phyloP scores from a whole-genome alignment of 106 monocot genomes.

The Allium fistulosum region DNA sequence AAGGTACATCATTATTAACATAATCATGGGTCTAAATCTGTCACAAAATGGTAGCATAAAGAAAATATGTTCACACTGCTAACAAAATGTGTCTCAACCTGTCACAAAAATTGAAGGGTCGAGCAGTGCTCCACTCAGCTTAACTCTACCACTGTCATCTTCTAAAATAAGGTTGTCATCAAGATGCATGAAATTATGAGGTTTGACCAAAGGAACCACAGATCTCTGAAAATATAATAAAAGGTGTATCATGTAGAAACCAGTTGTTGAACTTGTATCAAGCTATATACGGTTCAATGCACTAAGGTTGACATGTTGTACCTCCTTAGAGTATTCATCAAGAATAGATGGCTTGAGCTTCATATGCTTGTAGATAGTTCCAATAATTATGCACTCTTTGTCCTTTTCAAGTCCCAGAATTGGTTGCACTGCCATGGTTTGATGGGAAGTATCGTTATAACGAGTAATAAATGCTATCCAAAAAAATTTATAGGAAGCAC shows the following conservation, averaged over 20 bases:
- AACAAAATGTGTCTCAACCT: conserved; percentile 33
- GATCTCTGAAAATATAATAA: conserved; percentile 62
- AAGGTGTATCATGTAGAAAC: conserved; percentile 3
- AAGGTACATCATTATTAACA: neutral
- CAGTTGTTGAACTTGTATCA: neutral
- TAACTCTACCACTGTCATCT: conserved; percentile 98
- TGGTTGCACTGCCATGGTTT: conserved; percentile 53
- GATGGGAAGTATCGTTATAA: neutral
- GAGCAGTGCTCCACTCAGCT: conserved; percentile 58
- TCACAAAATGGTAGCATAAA: neutral
- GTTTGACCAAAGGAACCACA: conserved; percentile 75
- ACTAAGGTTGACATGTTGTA: neutral
- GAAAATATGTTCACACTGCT: neutral
- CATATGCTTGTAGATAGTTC: conserved; percentile 98
- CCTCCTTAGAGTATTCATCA: conserved; percentile 99
- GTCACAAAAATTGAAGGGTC: conserved; percentile 63
- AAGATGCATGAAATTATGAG: conserved; percentile 91
- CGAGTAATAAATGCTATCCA: too few species aligned
- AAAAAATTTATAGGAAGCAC: too few species aligned
- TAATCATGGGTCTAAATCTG: neutral
- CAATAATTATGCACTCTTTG: conserved; percentile 85
- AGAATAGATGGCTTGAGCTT: conserved; percentile 90
- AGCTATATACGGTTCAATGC: too few species aligned
- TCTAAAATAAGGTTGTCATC: conserved; percentile 97
- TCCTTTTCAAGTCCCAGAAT: conserved; percentile 86